Conservation (phyloP, 306 rosid species). For the Rosa rugosa region DNA sequence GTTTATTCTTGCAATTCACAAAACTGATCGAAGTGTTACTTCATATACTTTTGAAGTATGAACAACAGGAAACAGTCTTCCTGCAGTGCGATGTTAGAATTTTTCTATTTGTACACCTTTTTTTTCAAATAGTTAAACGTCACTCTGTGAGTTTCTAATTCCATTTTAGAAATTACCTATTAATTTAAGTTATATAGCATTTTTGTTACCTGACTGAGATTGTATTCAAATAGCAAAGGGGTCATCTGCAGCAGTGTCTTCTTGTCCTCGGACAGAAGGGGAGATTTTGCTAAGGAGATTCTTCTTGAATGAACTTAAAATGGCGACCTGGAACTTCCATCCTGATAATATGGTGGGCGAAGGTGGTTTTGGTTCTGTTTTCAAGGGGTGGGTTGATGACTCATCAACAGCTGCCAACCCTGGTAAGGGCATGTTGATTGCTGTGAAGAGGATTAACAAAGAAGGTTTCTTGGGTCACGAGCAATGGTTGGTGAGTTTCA, state of each 20-base stretch:
- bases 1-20: too few species aligned
- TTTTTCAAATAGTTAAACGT: too few species aligned
- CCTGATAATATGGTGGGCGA: slow-evolving; percentile 92
- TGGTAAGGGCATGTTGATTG: slow-evolving; percentile 79
- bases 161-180: background rate
- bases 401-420: slow-evolving; percentile 68
- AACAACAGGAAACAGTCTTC: too few species aligned
- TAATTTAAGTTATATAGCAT: background rate
- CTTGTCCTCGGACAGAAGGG: slow-evolving; percentile 76
- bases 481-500: slow-evolving; percentile 92
- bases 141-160: too few species aligned
- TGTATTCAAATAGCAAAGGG: slow-evolving; percentile 47
- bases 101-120: too few species aligned
- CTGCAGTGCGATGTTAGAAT: too few species aligned
- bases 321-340: slow-evolving; percentile 85
- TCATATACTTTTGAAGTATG: too few species aligned
- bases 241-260: slow-evolving; percentile 49
- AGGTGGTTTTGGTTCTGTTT: slow-evolving; percentile 90
- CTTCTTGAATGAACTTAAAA: slow-evolving; percentile 61
- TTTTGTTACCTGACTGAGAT: slow-evolving; percentile 3
- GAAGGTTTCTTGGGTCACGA: slow-evolving; percentile 88
- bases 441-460: slow-evolving; percentile 87
- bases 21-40: too few species aligned
- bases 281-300: slow-evolving; percentile 87
- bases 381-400: slow-evolving; percentile 93